A percentile compares a stretch with the other conserved stretches of the same genome.
phyloP scores from a whole-genome alignment of 2,329 filamentous ascomycete genomes.

The Acephala macrosclerotiorum region DNA sequence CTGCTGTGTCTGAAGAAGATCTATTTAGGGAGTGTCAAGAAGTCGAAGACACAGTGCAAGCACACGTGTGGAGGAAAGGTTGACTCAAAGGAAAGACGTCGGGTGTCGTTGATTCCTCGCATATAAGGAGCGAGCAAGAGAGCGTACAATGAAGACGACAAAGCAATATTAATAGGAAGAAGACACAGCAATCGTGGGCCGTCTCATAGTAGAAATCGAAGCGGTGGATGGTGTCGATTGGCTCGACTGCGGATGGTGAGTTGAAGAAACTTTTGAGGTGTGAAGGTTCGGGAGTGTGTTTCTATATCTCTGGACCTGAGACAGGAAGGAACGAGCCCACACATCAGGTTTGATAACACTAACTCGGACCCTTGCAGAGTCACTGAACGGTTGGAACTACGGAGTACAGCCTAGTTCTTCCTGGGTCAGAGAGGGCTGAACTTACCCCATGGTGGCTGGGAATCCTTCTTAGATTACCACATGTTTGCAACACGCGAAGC shows the following conservation, averaged over 20 bases:
- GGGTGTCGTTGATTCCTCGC: not conserved
- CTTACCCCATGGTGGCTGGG: slow-evolving; percentile 7
- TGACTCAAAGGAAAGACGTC: not conserved
- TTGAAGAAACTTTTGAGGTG: not conserved
- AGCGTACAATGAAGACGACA: not conserved
- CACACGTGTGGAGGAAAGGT: not conserved
- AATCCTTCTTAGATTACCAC: not conserved
- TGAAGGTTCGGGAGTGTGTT: not conserved
- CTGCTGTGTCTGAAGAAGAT: not conserved
- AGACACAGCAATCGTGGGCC: not conserved
- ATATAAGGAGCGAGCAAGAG: not conserved
- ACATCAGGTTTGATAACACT: not conserved
- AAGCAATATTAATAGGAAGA: slow-evolving; percentile 2
- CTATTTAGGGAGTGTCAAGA: not conserved
- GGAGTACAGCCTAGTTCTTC: not conserved
- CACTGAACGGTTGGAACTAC: not conserved
- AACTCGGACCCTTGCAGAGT: not conserved
- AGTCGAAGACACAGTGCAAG: not conserved
- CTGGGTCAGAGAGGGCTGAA: not conserved
- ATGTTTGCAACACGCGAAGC: not conserved
- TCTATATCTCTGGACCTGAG: slow-evolving; percentile 1
- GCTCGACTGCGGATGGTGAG: not conserved
- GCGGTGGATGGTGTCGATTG: not conserved
- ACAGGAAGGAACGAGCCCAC: slow-evolving; percentile 6
- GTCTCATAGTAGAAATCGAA: not conserved